A percentile compares a stretch with the other conserved stretches of the same genome.
Conservation (phyloP, 2,329 filamentous ascomycete species). For the Aspergillus oerlinghausenensis region DNA sequence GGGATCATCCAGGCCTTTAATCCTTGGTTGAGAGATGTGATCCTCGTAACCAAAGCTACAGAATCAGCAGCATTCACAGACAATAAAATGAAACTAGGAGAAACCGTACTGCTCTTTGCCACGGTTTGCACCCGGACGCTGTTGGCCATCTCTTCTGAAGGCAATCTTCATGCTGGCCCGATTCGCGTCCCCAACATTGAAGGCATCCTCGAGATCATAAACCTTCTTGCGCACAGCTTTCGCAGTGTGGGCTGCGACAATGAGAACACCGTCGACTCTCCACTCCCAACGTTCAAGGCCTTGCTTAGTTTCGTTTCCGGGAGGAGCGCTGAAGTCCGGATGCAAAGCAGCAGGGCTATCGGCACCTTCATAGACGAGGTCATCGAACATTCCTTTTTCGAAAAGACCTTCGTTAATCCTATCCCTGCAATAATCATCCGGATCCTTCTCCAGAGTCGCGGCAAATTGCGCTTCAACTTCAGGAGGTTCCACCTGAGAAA, state of each 20-base stretch:
- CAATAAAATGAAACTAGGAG: not conserved
- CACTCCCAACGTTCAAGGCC: slow-evolving; percentile 6
- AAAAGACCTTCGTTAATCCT: slow-evolving; percentile 6
- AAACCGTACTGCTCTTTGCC: not conserved
- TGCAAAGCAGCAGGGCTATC: slow-evolving; percentile 7
- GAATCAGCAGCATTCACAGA: not conserved
- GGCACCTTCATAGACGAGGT: slow-evolving; percentile 14
- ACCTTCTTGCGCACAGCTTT: slow-evolving; percentile 7
- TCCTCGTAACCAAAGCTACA: slow-evolving; percentile 40
- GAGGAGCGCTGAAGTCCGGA: slow-evolving; percentile 14
- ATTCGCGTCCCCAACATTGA: slow-evolving; percentile 4
- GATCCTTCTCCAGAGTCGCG: not conserved
- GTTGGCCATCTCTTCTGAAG: slow-evolving; percentile 2
- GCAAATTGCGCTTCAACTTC: not conserved
- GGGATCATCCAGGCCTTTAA: slow-evolving; percentile 27
- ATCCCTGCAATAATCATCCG: not conserved
- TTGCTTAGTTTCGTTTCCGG: not conserved
- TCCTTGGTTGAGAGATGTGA: slow-evolving; percentile 39
- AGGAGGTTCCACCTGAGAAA: slow-evolving; percentile 1
- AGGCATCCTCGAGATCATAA: slow-evolving; percentile 8
- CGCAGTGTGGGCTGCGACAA: slow-evolving; percentile 12
- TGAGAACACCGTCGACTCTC: slow-evolving; percentile 13
- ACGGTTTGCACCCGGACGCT: not conserved
- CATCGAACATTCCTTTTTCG: slow-evolving; percentile 14
- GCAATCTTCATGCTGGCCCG: slow-evolving; percentile 5